Conservation (phyloP, 179 eudicot genomes). For the Beta macrorhiza region DNA sequence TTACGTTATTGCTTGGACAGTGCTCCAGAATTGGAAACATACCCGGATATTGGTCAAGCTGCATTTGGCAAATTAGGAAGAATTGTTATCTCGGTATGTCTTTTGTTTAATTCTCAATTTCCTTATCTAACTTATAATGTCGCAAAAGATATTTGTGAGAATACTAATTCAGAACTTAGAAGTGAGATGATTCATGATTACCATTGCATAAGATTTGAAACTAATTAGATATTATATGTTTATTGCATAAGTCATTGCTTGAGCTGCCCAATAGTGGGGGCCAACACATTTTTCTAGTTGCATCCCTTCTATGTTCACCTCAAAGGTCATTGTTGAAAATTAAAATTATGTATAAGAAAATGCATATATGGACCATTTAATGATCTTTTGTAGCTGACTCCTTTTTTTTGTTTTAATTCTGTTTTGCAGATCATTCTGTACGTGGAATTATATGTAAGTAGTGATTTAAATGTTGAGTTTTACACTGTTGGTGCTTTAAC, state of each 20-base stretch:
- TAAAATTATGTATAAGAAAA: too few relatives aligned
- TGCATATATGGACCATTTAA: too few relatives aligned
- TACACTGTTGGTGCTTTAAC: conserved; percentile 5
- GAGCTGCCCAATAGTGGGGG: too few relatives aligned
- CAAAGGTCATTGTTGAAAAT: too few relatives aligned
- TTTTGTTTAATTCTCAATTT: conserved; percentile 7
- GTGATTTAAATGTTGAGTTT: conserved; percentile 12
- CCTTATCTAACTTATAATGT: neutral
- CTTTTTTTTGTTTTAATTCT: neutral
- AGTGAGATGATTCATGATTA: too few relatives aligned
- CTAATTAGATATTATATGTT: too few relatives aligned
- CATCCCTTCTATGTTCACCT: too few relatives aligned
- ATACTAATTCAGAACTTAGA: neutral
- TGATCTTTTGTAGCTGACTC: conserved; percentile 24
- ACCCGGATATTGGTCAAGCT: conserved; percentile 94
- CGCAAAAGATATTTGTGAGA: neutral
- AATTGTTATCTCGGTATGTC: conserved; percentile 59
- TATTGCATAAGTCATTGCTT: too few relatives aligned
- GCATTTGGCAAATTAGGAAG: conserved; percentile 80
- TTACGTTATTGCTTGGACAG: conserved; percentile 82
- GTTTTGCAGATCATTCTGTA: conserved; percentile 75
- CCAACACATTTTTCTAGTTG: too few relatives aligned
- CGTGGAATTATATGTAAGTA: conserved; percentile 80
- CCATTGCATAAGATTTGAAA: too few relatives aligned
- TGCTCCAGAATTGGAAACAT: conserved; percentile 81